Conservation (phyloP, 2,329 filamentous ascomycete genomes). For the Whalleya microplaca region DNA sequence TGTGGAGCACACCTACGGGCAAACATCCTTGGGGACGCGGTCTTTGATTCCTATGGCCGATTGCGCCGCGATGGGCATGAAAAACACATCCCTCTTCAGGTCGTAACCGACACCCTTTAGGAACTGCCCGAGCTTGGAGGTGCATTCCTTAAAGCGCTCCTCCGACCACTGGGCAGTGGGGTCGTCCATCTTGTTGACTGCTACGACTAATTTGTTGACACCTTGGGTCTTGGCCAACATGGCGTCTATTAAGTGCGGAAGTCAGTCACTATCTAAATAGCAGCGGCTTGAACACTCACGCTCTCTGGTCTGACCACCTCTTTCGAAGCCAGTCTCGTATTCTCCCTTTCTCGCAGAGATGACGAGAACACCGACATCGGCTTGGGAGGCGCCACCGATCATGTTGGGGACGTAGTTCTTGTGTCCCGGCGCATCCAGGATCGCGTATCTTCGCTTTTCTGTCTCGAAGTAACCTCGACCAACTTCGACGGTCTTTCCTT, state of each 20-base stretch:
- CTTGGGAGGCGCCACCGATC: slow-evolving; percentile 90
- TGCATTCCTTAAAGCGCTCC: slow-evolving; percentile 91
- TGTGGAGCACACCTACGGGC: slow-evolving; percentile 44
- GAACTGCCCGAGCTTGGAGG: slow-evolving; percentile 83
- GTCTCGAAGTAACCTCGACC: slow-evolving; percentile 96
- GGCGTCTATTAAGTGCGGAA: slow-evolving; percentile 56
- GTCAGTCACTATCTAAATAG: neutral
- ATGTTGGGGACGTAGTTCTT: slow-evolving; percentile 98
- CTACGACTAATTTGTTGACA: slow-evolving; percentile 94
- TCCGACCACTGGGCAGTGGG: slow-evolving; percentile 95
- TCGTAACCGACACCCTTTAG: slow-evolving; percentile 94
- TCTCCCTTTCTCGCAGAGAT: slow-evolving; percentile 97
- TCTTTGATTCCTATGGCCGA: slow-evolving; percentile 86
- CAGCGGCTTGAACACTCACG: slow-evolving; percentile 55
- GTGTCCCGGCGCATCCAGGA: slow-evolving; percentile 94
- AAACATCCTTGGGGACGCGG: slow-evolving; percentile 74
- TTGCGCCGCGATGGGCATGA: slow-evolving; percentile 96
- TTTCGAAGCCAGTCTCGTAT: slow-evolving; percentile 97
- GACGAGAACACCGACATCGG: slow-evolving; percentile 92
- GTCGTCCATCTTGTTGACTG: slow-evolving; percentile 99
- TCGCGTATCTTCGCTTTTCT: slow-evolving; percentile 93
- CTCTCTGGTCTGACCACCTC: slow-evolving; percentile 94
- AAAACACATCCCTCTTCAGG: slow-evolving; percentile 87
- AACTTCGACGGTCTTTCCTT: slow-evolving; percentile 98
- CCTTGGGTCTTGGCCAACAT: slow-evolving; percentile 98